Base-by-base conservation (phyloP, 2,329 filamentous ascomycete genomes). In the Nothophaeocryptopus gaeumannii region DNA sequence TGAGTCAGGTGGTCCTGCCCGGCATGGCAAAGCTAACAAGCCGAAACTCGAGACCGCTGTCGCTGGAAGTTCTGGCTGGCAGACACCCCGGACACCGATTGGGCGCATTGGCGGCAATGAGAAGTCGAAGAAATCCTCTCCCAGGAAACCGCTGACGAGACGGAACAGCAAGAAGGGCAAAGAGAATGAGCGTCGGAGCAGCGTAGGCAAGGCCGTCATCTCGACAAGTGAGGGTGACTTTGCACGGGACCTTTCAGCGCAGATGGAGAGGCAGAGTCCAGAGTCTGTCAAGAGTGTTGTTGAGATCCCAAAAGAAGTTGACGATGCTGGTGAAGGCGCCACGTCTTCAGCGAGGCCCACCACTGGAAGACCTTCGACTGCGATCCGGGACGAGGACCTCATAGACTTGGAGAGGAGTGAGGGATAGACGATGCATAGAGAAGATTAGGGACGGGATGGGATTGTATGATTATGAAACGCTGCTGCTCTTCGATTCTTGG, bases 41-140 rank as follows among this genome's bases (percentile, higher is more conserved):
- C 51, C 56, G 5, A 58, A 56, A 15, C 29, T 60, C 1, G 59
- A 61, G 14, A 39, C 34, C 8, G 39, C 34, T 26, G 49, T 34
- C 1, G 29, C 41, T 26, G 31, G 33, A 1, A 54, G 53, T 7
- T 39, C 44, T 15, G 56, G 51, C 10, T 58, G 52, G 56, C 51
- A 54, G 34, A 53, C 56, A 0, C 57, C 61, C 8, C 54, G 55
- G 44, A 62, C 60, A n/a, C 60, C 60, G 0, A 52, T 62, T n/a
- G 59, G 54, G 3, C 47, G 54, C 16, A 57, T 55, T 38, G 56
- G 57, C 11, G 59, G 58, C 2, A 61, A 58, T 26, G 61, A 60
- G 10, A 54, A 53, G 14, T 55, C 55, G 35, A 46, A 49, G 37
- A 51, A 53, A 35, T 55, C 56, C 34, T 64, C 59, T 51, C 63